Base-by-base conservation (phyloP, 73 alveolate genomes). In the Paramecium primaurelia region DNA sequence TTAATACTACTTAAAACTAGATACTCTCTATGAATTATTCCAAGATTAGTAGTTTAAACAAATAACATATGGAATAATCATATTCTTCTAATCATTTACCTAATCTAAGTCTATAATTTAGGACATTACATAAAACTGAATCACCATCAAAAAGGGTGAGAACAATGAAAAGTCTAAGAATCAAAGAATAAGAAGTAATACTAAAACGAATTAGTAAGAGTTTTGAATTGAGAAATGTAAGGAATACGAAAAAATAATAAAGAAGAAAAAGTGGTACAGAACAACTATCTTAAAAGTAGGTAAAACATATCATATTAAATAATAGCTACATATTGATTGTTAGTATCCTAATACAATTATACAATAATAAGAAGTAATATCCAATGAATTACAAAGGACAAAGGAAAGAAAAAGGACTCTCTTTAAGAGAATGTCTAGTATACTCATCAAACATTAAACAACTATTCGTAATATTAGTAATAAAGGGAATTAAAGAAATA, bases 211-310 rank as follows among this genome's bases (percentile, higher is more conserved):
- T 64, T 28, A 64, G 84, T 34, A 64, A 64, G 47, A 64, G 84
- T 64, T 64, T 64, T 28, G 84, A 64, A 25, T 32, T 64, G 42
- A 64, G 47, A 14, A 32, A 9, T 2, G 2, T 32, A 6, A 18
- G 11, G 47, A 64, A 64, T 64, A 16, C 84, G 16, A 28, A 14
- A 32, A 32, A 64, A 10, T 64, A 64, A 26, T 34, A 64, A 34
- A 64, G 84, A 34, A 64, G 84, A 32, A 64, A 64, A 34, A 64
- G 84, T 64, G 84, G 84, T 10, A 64, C 30, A 32, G 84, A 64
- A 34, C 47, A 64, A 64, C 84, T 64, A 32, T 64, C 84, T 25
- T 12, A 64, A 32, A 64, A 64, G 47, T 64, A 64, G 47, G 84
- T 64, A 64, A 25, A n/a, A 18, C 25, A 64, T 25, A 16, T 64